A percentile compares a stretch with the other conserved stretches of the same genome.
These are phyloP conservation scores for Arabidopsis arenosa DNA, from an alignment of 345 rosid genomes.

Conservation along the genomic window DNA sequence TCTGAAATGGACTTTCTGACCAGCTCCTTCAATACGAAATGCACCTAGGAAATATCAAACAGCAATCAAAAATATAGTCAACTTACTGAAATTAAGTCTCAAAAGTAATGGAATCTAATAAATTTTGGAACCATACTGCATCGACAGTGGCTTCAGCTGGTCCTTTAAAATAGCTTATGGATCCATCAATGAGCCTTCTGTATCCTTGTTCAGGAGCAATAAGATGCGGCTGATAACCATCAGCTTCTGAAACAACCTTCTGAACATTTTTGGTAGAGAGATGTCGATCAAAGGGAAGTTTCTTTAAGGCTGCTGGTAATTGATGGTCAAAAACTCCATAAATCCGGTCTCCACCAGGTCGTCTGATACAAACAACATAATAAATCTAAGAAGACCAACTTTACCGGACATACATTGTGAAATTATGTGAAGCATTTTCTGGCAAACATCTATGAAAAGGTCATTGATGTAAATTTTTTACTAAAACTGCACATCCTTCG, in stretches of 20 bases:
- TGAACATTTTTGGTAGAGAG: slow-evolving; percentile 94
- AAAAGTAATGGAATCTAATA: background rate
- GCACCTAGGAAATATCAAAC: slow-evolving; percentile 64
- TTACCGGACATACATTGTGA: background rate
- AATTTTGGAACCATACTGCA: slow-evolving; percentile 60
- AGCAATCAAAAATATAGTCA: slow-evolving; percentile 6
- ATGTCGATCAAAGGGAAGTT: slow-evolving; percentile 96
- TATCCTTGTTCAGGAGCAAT: slow-evolving; percentile 99
- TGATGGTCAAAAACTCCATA: slow-evolving; percentile 98
- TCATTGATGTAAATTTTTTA: background rate
- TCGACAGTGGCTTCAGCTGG: slow-evolving; percentile 99
- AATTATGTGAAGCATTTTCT: background rate
- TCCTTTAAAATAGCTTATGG: slow-evolving; percentile 95
- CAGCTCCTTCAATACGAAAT: slow-evolving; percentile 91
- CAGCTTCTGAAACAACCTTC: slow-evolving; percentile 97
- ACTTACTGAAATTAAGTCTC: background rate
- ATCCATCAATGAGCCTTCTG: slow-evolving; percentile 97
- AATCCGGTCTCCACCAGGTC: slow-evolving; percentile 97
- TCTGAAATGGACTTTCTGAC: slow-evolving; percentile 92
- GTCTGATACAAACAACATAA: slow-evolving; percentile 56
- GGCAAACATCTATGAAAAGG: slow-evolving; percentile 5
- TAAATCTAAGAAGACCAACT: background rate
- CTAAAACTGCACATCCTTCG: slow-evolving; percentile 5
- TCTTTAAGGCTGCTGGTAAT: slow-evolving; percentile 97
- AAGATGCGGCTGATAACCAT: slow-evolving; percentile 99